These are phyloP conservation scores for Pseudogymnoascus sp. DNA, from an alignment of 2,329 filamentous ascomycete genomes.

Conservation along the genomic window DNA sequence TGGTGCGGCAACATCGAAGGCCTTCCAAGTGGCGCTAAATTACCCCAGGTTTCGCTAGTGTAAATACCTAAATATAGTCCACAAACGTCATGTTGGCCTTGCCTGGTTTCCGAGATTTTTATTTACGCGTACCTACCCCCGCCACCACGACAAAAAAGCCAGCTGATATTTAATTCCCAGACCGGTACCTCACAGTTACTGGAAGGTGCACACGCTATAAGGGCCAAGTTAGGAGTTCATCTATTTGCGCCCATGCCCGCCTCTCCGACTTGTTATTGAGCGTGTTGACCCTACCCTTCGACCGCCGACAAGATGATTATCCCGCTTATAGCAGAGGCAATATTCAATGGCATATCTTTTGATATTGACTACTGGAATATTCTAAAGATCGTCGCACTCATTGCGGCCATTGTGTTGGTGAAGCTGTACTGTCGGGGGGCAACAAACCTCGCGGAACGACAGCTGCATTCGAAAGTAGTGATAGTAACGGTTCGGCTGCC, in stretches of 20 bases:
- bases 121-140: constrained; percentile 10
- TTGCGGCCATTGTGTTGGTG: constrained; percentile 48
- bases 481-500: constrained; percentile 67
- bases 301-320: constrained; percentile 25
- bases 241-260: background rate
- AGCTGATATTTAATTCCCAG: background rate
- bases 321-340: constrained; percentile 24
- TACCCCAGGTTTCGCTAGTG: constrained; percentile 8
- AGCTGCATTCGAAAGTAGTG: constrained; percentile 89
- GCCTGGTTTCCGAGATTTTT: constrained; percentile 16
- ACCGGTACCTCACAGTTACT: background rate
- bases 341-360: constrained; percentile 19
- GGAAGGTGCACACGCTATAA: background rate
- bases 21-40: background rate
- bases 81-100: constrained; percentile 8
- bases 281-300: background rate
- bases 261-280: background rate
- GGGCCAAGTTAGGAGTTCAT: background rate
- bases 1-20: background rate
- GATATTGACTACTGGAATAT: constrained; percentile 37
- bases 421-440: constrained; percentile 77
- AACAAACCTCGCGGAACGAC: constrained; percentile 65
- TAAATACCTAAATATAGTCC: constrained; percentile 2
- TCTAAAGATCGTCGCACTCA: constrained; percentile 44
- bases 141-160: background rate